A percentile compares a stretch with the other conserved stretches of the same genome.
Evolutionary conservation across 2,329 filamentous ascomycete species (phyloP).

Genomic region (Myriosclerotinia scirpicola): DNA sequence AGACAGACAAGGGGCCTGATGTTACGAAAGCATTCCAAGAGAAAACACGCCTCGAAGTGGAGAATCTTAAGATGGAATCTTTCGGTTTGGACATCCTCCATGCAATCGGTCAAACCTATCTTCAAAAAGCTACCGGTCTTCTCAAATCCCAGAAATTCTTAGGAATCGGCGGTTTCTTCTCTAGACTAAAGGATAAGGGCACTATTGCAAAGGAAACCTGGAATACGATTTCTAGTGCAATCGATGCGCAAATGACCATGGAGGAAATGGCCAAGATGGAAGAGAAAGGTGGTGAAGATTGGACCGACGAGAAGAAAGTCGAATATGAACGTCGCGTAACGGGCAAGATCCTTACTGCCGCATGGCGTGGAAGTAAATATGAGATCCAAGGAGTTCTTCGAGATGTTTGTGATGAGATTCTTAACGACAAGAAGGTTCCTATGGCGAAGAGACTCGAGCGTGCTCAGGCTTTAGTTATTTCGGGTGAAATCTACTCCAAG

Average conservation of each 20-base stretch:
- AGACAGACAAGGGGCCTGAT: constrained; percentile 85
- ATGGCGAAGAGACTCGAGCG: constrained; percentile 85
- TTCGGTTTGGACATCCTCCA: constrained; percentile 96
- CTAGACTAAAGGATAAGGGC: constrained; percentile 91
- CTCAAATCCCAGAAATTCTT: constrained; percentile 96
- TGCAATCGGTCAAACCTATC: constrained; percentile 88
- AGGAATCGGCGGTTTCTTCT: constrained; percentile 93
- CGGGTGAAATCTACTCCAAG: constrained; percentile 86
- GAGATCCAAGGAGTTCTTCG: constrained; percentile 96
- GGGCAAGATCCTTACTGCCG: constrained; percentile 95
- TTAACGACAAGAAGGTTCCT: constrained; percentile 76
- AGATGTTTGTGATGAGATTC: constrained; percentile 87
- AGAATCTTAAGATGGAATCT: constrained; percentile 99
- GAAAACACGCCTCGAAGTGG: constrained; percentile 91
- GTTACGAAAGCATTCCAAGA: constrained; percentile 89
- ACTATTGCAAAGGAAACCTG: constrained; percentile 97
- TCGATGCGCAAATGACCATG: constrained; percentile 97
- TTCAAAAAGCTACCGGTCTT: constrained; percentile 81
- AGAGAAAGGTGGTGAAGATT: constrained; percentile 91
- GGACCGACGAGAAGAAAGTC: constrained; percentile 95
- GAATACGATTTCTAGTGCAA: constrained; percentile 94
- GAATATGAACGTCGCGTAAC: constrained; percentile 96
- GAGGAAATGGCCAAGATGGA: constrained; percentile 98
- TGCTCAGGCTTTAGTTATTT: constrained; percentile 82
- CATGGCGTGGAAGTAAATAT: constrained; percentile 94